Evolutionary conservation across 257 asterid species (phyloP).

Genomic region (Solanum appendiculatum): DNA sequence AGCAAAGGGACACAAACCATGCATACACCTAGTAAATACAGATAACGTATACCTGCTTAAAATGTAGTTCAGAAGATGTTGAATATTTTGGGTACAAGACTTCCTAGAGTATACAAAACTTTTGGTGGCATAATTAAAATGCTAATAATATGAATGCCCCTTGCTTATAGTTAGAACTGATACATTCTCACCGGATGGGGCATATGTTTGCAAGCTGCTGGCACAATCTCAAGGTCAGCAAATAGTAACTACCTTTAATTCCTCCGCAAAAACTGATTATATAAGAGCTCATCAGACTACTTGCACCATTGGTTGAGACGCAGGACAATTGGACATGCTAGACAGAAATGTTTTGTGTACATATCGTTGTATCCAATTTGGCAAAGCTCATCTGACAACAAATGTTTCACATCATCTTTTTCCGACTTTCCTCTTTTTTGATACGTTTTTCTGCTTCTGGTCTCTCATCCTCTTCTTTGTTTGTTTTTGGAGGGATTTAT

Average conservation of each 20-base stretch:
- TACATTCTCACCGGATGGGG: neutral
- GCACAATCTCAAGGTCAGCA: neutral
- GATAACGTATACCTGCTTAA: neutral
- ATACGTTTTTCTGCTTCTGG: constrained; percentile 30
- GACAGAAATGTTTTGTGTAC: neutral
- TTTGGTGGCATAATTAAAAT: neutral
- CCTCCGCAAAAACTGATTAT: neutral
- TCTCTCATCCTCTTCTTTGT: constrained; percentile 71
- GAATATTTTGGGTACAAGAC: neutral
- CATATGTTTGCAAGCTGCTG: neutral
- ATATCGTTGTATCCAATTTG: neutral
- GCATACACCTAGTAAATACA: neutral
- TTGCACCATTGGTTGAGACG: neutral
- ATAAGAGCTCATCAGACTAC: neutral
- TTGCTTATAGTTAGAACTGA: neutral
- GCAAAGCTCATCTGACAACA: neutral
- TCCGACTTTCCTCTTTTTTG: constrained; percentile 40
- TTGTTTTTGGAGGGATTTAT: constrained; percentile 62
- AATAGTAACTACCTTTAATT: neutral
- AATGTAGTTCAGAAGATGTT: neutral
- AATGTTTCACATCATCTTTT: neutral
- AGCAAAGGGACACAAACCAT: neutral
- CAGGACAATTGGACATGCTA: neutral
- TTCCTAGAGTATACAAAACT: neutral
- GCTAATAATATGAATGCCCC: neutral